phyloP scores from a whole-genome alignment of 2,329 filamentous ascomycete genomes.

The Nemania sp. region DNA sequence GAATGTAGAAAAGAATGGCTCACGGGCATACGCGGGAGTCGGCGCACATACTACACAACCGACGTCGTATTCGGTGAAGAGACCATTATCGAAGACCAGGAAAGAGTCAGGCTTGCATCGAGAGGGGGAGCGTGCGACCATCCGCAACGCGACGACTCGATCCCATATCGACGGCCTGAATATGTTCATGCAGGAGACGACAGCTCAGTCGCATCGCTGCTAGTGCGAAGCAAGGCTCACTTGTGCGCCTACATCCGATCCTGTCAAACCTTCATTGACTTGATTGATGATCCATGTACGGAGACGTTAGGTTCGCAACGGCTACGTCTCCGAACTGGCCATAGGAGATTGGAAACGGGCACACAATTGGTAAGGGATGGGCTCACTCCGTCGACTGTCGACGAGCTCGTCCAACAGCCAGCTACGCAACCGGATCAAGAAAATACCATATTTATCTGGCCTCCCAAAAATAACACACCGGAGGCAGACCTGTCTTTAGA shows the following conservation, averaged over 20 bases:
- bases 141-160: slow-evolving; percentile 2
- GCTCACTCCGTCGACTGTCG: not conserved
- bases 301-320: slow-evolving; percentile 41
- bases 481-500: slow-evolving; percentile 21
- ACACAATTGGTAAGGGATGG: not conserved
- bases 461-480: slow-evolving; percentile 26
- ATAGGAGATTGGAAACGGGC: slow-evolving; percentile 44
- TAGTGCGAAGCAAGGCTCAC: slow-evolving; percentile 58
- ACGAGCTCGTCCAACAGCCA: slow-evolving; percentile 4
- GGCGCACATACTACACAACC: slow-evolving; percentile 68
- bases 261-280: slow-evolving; percentile 61
- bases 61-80: slow-evolving; percentile 50
- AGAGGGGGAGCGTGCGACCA: slow-evolving; percentile 42
- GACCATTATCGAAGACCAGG: slow-evolving; percentile 1
- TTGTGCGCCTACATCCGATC: slow-evolving; percentile 59
- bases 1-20: slow-evolving; percentile 74
- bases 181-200: slow-evolving; percentile 56
- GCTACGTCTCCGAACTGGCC: slow-evolving; percentile 56
- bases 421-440: slow-evolving; percentile 22
- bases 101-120: slow-evolving; percentile 6
- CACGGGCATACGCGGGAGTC: slow-evolving; percentile 55
- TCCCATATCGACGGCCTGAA: slow-evolving; percentile 38
- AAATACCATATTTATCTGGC: slow-evolving; percentile 37
- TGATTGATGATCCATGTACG: slow-evolving; percentile 56
- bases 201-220: slow-evolving; percentile 46